Conservation (phyloP, 108 stramenopile species). For the Cyclotella choctawhatcheeana region DNA sequence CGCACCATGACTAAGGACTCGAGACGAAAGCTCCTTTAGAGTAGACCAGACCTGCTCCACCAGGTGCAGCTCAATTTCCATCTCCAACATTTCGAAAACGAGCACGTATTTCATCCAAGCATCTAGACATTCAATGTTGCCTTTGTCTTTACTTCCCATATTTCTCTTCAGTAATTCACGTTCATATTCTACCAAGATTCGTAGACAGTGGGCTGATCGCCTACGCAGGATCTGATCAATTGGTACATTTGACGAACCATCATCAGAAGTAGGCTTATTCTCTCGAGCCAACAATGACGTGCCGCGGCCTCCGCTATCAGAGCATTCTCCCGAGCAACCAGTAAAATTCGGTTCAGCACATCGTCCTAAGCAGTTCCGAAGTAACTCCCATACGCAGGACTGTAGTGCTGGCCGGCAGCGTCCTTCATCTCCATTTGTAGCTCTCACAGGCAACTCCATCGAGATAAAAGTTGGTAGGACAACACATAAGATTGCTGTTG, state of each 20-base stretch:
- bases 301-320: constrained; percentile 21
- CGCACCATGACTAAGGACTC: neutral
- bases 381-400: constrained; percentile 59
- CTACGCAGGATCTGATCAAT: constrained; percentile 59
- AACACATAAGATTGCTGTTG: constrained; percentile 65
- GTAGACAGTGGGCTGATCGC: constrained; percentile 65
- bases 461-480: constrained; percentile 58
- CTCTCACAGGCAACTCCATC: constrained; percentile 37
- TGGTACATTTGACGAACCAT: neutral
- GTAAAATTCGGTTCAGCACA: constrained; percentile 45
- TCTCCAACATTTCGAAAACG: constrained; percentile 82
- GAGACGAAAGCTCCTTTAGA: constrained; percentile 55
- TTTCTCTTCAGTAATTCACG: neutral
- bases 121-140: constrained; percentile 1
- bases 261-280: neutral
- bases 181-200: constrained; percentile 49
- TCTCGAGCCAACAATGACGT: constrained; percentile 30
- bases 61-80: constrained; percentile 84
- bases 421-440: neutral
- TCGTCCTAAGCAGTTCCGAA: constrained; percentile 59
- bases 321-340: constrained; percentile 11
- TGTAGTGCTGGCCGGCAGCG: constrained; percentile 38
- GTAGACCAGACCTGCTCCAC: constrained; percentile 86
- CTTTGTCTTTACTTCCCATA: neutral
- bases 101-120: constrained; percentile 77